Evolutionary conservation across 2,329 filamentous ascomycete species (phyloP).

Genomic region (Colletotrichum sp.): DNA sequence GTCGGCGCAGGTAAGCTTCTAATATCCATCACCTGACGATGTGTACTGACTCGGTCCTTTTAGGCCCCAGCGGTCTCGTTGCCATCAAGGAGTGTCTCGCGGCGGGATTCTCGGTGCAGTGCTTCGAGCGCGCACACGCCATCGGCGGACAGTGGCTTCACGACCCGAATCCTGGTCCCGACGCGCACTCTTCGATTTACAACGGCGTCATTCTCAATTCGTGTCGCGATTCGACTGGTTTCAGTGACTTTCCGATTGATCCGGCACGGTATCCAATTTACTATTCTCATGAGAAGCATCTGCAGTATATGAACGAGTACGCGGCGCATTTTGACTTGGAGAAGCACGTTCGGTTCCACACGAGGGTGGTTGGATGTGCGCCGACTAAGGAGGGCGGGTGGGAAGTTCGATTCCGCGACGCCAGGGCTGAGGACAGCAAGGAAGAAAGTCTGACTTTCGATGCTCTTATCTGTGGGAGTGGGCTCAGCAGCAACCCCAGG

Average conservation of each 20-base stretch:
- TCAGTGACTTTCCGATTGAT: constrained; percentile 45
- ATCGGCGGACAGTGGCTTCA: constrained; percentile 46
- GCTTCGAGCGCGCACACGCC: constrained; percentile 37
- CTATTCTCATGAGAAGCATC: constrained; percentile 37
- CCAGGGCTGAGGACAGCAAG: not conserved
- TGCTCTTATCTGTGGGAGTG: constrained; percentile 40
- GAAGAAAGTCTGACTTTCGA: constrained; percentile 32
- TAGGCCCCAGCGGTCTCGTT: constrained; percentile 38
- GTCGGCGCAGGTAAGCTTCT: constrained; percentile 26
- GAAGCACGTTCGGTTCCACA: constrained; percentile 37
- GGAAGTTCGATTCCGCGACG: constrained; percentile 29
- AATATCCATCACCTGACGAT: too few relatives aligned
- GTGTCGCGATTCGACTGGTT: constrained; percentile 40
- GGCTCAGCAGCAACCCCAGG: constrained; percentile 34
- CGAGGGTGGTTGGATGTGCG: constrained; percentile 34
- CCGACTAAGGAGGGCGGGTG: constrained; percentile 31
- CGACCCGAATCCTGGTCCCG: constrained; percentile 28
- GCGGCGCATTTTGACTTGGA: constrained; percentile 38
- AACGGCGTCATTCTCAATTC: constrained; percentile 40
- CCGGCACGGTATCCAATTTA: constrained; percentile 40
- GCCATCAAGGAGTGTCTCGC: constrained; percentile 43
- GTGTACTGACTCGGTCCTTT: not conserved
- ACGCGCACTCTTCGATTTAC: constrained; percentile 38
- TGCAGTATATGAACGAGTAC: constrained; percentile 40
- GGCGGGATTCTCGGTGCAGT: constrained; percentile 36